Conservation (phyloP, 192 early-diverging fungal genomes). For the Coemansia sp. region DNA sequence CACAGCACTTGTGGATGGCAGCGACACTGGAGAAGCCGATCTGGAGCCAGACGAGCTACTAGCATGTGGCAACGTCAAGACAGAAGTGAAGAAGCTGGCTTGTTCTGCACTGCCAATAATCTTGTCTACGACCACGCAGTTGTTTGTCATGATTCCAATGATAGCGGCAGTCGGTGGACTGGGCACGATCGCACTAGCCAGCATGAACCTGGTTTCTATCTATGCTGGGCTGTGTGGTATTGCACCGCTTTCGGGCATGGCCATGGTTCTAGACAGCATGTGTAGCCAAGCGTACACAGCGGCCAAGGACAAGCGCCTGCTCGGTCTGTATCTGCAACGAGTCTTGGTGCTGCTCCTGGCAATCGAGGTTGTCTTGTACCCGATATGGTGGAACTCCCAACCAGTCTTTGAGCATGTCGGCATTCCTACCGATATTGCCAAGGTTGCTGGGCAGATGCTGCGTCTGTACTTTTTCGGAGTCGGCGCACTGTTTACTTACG, state of each 20-base stretch:
- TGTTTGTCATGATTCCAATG: slow-evolving; percentile 39
- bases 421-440: slow-evolving; percentile 65
- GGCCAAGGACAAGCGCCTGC: slow-evolving; percentile 58
- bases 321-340: slow-evolving; percentile 75
- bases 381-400: slow-evolving; percentile 55
- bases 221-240: slow-evolving; percentile 69
- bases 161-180: slow-evolving; percentile 60
- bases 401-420: slow-evolving; percentile 30
- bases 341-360: slow-evolving; percentile 69
- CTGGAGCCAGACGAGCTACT: slow-evolving; percentile 13
- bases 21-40: not conserved
- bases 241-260: slow-evolving; percentile 64
- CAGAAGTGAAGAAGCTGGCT: slow-evolving; percentile 19
- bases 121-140: slow-evolving; percentile 33
- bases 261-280: slow-evolving; percentile 74
- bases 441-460: slow-evolving; percentile 65
- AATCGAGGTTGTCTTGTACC: slow-evolving; percentile 67
- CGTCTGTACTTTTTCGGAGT: slow-evolving; percentile 68
- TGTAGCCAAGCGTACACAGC: slow-evolving; percentile 73
- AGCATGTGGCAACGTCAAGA: slow-evolving; percentile 6
- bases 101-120: slow-evolving; percentile 40
- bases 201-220: slow-evolving; percentile 69
- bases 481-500: slow-evolving; percentile 69
- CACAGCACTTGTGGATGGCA: not conserved
- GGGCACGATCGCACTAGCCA: slow-evolving; percentile 63